Conservation (phyloP, 257 asterid genomes). For the Scutellaria galericulata region DNA sequence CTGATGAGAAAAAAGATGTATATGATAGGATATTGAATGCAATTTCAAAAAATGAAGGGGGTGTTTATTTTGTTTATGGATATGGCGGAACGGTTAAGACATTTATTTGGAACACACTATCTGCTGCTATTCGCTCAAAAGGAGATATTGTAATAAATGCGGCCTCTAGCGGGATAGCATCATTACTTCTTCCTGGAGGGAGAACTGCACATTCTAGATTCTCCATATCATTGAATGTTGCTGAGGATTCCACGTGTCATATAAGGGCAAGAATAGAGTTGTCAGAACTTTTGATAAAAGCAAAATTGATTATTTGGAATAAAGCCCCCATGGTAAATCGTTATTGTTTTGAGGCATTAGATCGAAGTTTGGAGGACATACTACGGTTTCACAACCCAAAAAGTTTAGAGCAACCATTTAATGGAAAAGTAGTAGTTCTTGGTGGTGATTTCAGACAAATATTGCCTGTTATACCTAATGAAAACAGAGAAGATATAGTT, state of each 20-base stretch:
- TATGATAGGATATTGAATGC: not conserved
- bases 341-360: not conserved
- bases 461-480: not conserved
- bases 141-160: not conserved
- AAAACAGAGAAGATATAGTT: not conserved
- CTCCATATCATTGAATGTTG: not conserved
- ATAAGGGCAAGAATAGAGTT: not conserved
- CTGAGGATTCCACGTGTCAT: not conserved
- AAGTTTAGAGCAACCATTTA: not conserved
- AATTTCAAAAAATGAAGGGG: not conserved
- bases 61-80: not conserved
- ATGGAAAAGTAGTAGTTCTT: not conserved
- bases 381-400: not conserved
- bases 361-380: not conserved
- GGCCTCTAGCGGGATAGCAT: not conserved
- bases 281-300: not conserved
- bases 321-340: not conserved
- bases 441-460: not conserved
- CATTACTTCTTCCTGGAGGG: not conserved
- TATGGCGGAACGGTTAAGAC: not conserved
- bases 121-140: not conserved
- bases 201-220: not conserved
- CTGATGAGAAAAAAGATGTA: not conserved
- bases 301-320: slow-evolving; percentile 18
- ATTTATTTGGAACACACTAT: not conserved